Percentiles rank a stretch among this genome's conserved stretches.
Evolutionary conservation across 2,329 filamentous ascomycete species (phyloP).

Genomic region (Cadophora malorum): DNA sequence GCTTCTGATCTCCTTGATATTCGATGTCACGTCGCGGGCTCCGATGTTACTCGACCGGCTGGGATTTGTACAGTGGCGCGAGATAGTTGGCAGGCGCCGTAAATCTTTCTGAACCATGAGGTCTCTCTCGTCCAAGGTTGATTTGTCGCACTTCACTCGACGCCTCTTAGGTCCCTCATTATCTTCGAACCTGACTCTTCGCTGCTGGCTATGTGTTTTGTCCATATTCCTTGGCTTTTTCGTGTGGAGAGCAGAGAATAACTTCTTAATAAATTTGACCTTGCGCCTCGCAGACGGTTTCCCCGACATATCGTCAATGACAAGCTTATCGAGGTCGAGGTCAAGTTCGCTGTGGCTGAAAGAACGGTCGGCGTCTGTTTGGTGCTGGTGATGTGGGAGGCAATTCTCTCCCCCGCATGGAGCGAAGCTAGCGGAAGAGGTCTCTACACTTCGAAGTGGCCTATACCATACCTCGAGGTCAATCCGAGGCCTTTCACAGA

Average conservation of each 20-base stretch:
- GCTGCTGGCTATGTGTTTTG: not conserved
- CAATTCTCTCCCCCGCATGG: not conserved
- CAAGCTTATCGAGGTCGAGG: not conserved
- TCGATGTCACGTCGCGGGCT: not conserved
- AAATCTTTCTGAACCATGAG: not conserved
- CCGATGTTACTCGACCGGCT: not conserved
- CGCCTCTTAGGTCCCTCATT: not conserved
- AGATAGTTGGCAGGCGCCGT: not conserved
- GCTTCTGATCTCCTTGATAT: not conserved
- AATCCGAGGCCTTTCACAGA: conserved; percentile 12
- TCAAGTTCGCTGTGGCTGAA: not conserved
- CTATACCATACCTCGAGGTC: conserved; percentile 11
- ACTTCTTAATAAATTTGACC: conserved; percentile 13
- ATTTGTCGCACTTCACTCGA: not conserved
- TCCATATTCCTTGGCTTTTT: not conserved
- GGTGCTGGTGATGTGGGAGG: not conserved
- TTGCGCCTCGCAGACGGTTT: not conserved
- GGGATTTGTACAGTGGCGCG: not conserved
- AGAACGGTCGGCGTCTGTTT: not conserved
- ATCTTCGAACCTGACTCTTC: conserved; percentile 8
- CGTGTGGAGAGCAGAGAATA: conserved; percentile 9
- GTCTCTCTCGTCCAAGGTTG: not conserved
- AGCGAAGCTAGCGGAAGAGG: not conserved
- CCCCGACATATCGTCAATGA: not conserved
- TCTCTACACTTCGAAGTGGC: not conserved